These are phyloP conservation scores for Hygrophoropsis aurantiaca DNA, from an alignment of 768 basidiomycete species.

Conservation along the genomic window DNA sequence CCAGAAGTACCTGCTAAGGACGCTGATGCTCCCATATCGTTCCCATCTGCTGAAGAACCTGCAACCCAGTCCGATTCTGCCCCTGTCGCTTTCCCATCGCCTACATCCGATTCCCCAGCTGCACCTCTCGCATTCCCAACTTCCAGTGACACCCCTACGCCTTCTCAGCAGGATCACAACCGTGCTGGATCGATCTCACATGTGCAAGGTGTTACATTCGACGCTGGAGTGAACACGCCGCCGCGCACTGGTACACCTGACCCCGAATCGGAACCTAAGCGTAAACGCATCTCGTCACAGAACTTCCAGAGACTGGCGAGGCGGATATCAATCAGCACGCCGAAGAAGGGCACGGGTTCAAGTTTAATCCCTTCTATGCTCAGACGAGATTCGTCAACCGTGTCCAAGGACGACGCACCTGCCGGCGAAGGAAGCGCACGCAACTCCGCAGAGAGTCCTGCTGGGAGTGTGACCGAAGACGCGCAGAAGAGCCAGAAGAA, in stretches of 20 bases:
- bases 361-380: constrained; percentile 36
- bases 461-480: constrained; percentile 52
- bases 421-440: constrained; percentile 42
- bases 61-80: constrained; percentile 9
- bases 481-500: constrained; percentile 50
- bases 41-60: constrained; percentile 30
- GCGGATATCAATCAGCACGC: constrained; percentile 63
- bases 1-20: constrained; percentile 30
- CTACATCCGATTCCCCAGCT: constrained; percentile 15
- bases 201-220: constrained; percentile 59
- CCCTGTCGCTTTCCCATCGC: constrained; percentile 26
- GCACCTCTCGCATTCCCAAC: constrained; percentile 34
- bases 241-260: constrained; percentile 74
- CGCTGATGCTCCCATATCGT: constrained; percentile 26
- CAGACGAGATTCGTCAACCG: constrained; percentile 34
- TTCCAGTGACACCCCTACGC: constrained; percentile 28
- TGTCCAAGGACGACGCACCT: constrained; percentile 41
- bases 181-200: constrained; percentile 25
- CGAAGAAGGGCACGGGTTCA: constrained; percentile 53
- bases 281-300: constrained; percentile 80
- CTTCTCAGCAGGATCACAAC: constrained; percentile 27
- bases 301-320: constrained; percentile 83
- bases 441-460: constrained; percentile 54
- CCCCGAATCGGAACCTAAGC: constrained; percentile 70
- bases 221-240: constrained; percentile 54